These are phyloP conservation scores for Starmerella geochares DNA, from an alignment of 805 yeast species.

Conservation along the genomic window DNA sequence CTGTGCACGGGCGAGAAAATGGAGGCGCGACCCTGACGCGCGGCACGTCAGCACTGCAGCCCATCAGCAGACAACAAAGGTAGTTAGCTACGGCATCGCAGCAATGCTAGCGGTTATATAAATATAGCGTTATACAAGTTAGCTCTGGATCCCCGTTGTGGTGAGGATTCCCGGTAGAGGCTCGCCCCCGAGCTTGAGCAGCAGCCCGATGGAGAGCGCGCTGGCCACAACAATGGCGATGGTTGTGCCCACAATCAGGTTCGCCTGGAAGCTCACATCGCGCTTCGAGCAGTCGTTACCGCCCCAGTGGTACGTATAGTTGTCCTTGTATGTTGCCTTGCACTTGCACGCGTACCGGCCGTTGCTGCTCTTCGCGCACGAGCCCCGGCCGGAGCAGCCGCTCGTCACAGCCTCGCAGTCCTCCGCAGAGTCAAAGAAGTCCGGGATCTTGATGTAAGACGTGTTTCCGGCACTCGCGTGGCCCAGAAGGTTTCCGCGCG, in stretches of 20 bases:
- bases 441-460: constrained; percentile 8
- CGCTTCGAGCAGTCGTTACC: constrained; percentile 51
- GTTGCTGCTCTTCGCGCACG: constrained; percentile 29
- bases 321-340: constrained; percentile 27
- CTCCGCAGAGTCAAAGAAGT: constrained; percentile 26
- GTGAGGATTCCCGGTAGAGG: constrained; percentile 51
- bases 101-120: too few species aligned
- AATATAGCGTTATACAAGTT: neutral
- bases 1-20: too few species aligned
- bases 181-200: constrained; percentile 46
- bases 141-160: neutral
- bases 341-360: constrained; percentile 33
- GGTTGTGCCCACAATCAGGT: constrained; percentile 59
- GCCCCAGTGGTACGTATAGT: constrained; percentile 32
- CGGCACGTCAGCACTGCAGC: too few species aligned
- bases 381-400: constrained; percentile 34
- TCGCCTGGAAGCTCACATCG: constrained; percentile 56
- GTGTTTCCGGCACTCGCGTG: neutral
- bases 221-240: constrained; percentile 41
- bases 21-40: too few species aligned
- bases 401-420: constrained; percentile 31
- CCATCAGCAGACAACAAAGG: too few species aligned
- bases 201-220: constrained; percentile 40
- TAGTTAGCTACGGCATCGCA: too few species aligned
- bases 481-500: too few species aligned